Evolutionary conservation across 768 basidiomycete species (phyloP), one percentile per base, ranked within the genome.

Genomic region (Tricholoma saponaceum): DNA sequence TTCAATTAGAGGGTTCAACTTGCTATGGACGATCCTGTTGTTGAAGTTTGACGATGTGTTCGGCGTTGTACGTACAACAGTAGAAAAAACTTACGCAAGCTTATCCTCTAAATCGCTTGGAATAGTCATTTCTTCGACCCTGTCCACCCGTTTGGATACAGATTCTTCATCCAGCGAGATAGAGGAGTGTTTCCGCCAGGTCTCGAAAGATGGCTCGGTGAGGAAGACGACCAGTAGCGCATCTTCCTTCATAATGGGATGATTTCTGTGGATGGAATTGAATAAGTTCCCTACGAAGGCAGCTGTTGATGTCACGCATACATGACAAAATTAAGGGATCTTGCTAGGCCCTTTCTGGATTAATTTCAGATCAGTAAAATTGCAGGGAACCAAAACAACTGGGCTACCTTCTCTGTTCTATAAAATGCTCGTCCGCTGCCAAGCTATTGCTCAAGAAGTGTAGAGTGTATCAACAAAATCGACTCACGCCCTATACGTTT

Each of bases 51-150:
- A 32, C 8, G 47, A 49, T 49, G 18, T 55, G 30, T 47, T 20
- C 30, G 41, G 23, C 3, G 7, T 44, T 54, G 47, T 10, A 33
- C 5, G 59, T 56, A 25, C 26, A 32, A 30, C 8, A 10, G 9
- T 8, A 20, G 20, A 49, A 52, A 6, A 47, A 14, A 50, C 82
- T 58, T 74, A 90, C 89, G 80, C 78, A 56, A 98, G 83, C 68
- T 95, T 96, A 51, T 95, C 90, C 59, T 95, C 92, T 7, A 98
- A 77, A 71, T 98, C 94, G 58, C 89, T 86, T 3, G 96, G 96
- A 54, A 98, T 93, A 10, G 84, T 78, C 90, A 95, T 93, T 72
- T 97, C 93, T 66, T 96, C 92, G 14, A 87, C 76, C 50, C 82
- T 79, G 63, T 92, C 92, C 8, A 94, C 79, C 23, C 87, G 83